Percentiles rank a stretch among this genome's conserved stretches.
Conservation (phyloP, 1,284 basidiomycete genomes). For the Ustilago cynodontis region DNA sequence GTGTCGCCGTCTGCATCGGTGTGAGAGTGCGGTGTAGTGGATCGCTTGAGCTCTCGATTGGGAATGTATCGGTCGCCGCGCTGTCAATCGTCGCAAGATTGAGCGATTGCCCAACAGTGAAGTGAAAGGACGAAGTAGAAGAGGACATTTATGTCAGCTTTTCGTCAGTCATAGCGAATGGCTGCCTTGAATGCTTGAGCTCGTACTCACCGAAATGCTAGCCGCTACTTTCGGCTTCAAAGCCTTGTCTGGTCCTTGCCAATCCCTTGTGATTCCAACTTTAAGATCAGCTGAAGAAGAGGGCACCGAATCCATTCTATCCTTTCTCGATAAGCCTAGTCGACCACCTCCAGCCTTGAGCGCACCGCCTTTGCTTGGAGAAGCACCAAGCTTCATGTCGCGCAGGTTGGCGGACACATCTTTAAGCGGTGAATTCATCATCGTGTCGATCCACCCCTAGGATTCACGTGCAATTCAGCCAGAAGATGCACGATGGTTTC, state of each 20-base stretch:
- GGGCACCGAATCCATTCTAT: slow-evolving; percentile 50
- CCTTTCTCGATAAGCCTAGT: slow-evolving; percentile 40
- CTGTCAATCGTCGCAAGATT: slow-evolving; percentile 18
- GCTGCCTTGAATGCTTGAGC: too few relatives aligned
- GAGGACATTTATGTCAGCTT: too few relatives aligned
- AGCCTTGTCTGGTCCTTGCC: slow-evolving; percentile 58
- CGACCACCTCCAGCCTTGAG: slow-evolving; percentile 29
- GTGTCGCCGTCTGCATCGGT: slow-evolving; percentile 59
- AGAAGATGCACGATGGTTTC: neutral
- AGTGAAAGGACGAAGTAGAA: neutral
- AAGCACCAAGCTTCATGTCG: slow-evolving; percentile 42
- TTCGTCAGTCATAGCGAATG: too few relatives aligned
- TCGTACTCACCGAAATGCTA: slow-evolving; percentile 40
- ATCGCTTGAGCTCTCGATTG: slow-evolving; percentile 59
- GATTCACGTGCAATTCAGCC: neutral
- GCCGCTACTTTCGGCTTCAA: slow-evolving; percentile 45
- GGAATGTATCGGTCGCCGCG: slow-evolving; percentile 68
- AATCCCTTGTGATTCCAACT: slow-evolving; percentile 57
- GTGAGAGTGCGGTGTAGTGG: slow-evolving; percentile 37
- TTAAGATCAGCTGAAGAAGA: slow-evolving; percentile 39
- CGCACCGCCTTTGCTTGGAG: slow-evolving; percentile 36
- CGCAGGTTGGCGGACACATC: slow-evolving; percentile 57
- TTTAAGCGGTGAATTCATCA: slow-evolving; percentile 56
- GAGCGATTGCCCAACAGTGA: neutral
- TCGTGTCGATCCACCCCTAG: neutral